Conservation (phyloP, 352 stramenopile genomes). For the Globisporangium perplexum region DNA sequence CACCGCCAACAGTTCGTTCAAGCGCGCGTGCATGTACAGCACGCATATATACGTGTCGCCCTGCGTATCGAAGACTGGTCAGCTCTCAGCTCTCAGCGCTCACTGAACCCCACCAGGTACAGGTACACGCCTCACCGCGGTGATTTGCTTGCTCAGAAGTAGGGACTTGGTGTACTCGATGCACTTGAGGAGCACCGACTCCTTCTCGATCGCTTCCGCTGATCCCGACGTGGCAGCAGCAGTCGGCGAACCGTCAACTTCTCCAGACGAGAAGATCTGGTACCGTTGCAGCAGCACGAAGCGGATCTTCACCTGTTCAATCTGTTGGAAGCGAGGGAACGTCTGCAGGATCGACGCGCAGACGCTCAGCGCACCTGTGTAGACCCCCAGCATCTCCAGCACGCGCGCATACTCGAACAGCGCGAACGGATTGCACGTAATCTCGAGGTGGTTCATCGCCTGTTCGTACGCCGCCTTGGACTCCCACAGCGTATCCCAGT, state of each 20-base stretch:
- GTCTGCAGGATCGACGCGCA: conserved; percentile 45
- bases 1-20: conserved; percentile 46
- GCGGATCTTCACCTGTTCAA: conserved; percentile 31
- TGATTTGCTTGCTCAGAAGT: conserved; percentile 32
- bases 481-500: conserved; percentile 66
- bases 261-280: conserved; percentile 25
- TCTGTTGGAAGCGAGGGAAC: conserved; percentile 42
- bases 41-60: conserved; percentile 32
- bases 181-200: conserved; percentile 36
- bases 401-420: conserved; percentile 50
- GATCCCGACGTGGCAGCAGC: neutral
- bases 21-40: conserved; percentile 54
- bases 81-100: neutral
- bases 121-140: conserved; percentile 12
- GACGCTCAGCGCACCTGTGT: conserved; percentile 35
- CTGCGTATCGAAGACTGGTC: conserved; percentile 7
- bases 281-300: conserved; percentile 58
- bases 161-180: conserved; percentile 46
- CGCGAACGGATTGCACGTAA: conserved; percentile 36
- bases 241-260: neutral
- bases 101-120: no score
- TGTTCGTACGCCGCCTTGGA: conserved; percentile 51
- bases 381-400: conserved; percentile 43
- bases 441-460: conserved; percentile 42
- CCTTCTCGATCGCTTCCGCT: conserved; percentile 15